phyloP scores from a whole-genome alignment of 1,139 yeast genomes.

The Debaryomycetaceae sp. region DNA sequence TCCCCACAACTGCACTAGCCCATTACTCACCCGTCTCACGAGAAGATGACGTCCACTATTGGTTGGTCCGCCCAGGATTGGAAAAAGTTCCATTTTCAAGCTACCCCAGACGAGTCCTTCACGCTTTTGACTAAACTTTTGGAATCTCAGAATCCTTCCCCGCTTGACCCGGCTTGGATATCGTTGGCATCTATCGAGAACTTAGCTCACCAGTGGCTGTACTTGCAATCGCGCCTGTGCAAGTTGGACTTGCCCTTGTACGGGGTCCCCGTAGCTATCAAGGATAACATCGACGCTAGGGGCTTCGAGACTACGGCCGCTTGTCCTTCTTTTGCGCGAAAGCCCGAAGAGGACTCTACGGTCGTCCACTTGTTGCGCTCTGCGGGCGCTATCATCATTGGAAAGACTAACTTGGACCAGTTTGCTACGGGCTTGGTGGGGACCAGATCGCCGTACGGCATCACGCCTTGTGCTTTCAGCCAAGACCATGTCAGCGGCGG shows the following conservation, averaged over 20 bases:
- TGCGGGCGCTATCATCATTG: slow-evolving; percentile 85
- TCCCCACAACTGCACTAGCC: not conserved
- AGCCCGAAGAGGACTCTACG: slow-evolving; percentile 62
- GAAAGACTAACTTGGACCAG: slow-evolving; percentile 90
- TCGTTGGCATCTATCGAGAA: slow-evolving; percentile 53
- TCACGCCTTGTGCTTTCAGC: slow-evolving; percentile 69
- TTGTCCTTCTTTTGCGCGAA: slow-evolving; percentile 71
- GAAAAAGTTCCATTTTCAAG: slow-evolving; percentile 52
- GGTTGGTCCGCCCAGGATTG: slow-evolving; percentile 49
- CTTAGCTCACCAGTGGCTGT: slow-evolving; percentile 67
- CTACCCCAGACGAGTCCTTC: slow-evolving; percentile 56
- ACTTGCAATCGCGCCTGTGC: slow-evolving; percentile 51
- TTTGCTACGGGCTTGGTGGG: slow-evolving; percentile 97
- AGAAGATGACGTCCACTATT: slow-evolving; percentile 8
- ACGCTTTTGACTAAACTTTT: slow-evolving; percentile 38
- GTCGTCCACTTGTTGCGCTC: slow-evolving; percentile 58
- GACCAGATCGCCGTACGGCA: slow-evolving; percentile 87
- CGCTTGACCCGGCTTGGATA: slow-evolving; percentile 84
- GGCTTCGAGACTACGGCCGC: slow-evolving; percentile 88
- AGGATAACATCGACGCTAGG: slow-evolving; percentile 85
- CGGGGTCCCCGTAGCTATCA: slow-evolving; percentile 92
- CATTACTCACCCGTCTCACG: too few relatives aligned
- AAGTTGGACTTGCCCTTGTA: slow-evolving; percentile 49
- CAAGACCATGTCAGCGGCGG: slow-evolving; percentile 82
- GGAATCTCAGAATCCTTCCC: slow-evolving; percentile 30